Evolutionary conservation across 2,329 filamentous ascomycete genomes (phyloP), one percentile per base, ranked within the genome.

Genomic region (Monilinia aucupariae): DNA sequence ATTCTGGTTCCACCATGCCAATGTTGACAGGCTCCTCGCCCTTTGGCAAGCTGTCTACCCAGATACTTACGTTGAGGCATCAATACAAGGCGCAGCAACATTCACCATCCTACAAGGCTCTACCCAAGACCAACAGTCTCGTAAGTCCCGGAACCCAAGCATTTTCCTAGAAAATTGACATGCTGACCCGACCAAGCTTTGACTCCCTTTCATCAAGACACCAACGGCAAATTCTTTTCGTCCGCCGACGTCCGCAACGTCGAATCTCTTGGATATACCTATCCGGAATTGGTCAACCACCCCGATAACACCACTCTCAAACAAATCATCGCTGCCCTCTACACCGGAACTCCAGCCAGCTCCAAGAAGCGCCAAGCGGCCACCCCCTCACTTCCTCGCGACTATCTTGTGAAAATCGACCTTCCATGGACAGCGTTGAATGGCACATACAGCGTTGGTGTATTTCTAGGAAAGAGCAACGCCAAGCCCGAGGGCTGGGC

Each of bases 31-130:
- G 4, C 74, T 89, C 32, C 83, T 91, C 66, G 84, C 89, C 41
- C 81, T 94, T 63, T 94, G 89, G 89, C 89, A 93, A 75, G 78
- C 81, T 0, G 74, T 93, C 20, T 82, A 93, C 66, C 88, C 87
- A 0, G 77, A 85, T 30, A 82, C 82, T 32, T 92, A 85, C 76
- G 81, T 92, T 7, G 75, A 78, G 20, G 81, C 86, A 0, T 79
- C 82, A 64, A 68, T 76, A 5, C 82, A 79, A 62, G 76, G 75
- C 22, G 80, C 79, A 52, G 78, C 79, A 15, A 88, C 86, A 2
- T 92, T 83, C 69, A 87, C 85, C 0, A 82, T 80, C 8, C 71
- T 78, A 1, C 74, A 76, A 15, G 56, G 56, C 3, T 61, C 55
- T 5, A 49, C 2, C 9, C 56, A 63, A 63, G 22, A 61, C 22